A percentile compares a stretch with the other conserved stretches of the same genome.
Evolutionary conservation across 2,329 filamentous ascomycete species (phyloP).

Genomic region (Hymenoscyphus occultus): DNA sequence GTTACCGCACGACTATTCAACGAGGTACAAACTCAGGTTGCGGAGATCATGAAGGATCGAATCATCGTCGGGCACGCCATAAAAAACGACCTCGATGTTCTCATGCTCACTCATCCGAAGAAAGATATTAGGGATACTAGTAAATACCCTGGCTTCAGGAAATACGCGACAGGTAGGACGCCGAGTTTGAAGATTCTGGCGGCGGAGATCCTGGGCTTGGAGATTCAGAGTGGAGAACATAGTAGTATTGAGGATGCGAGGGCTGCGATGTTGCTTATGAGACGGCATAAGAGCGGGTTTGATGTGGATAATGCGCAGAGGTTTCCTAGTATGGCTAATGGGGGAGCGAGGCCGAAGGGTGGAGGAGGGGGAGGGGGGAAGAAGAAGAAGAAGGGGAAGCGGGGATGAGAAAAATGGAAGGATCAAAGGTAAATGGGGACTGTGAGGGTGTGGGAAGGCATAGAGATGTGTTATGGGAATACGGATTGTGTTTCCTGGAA

Average conservation of each 20-base stretch:
- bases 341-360: slow-evolving; percentile 22
- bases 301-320: slow-evolving; percentile 74
- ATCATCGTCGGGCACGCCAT: slow-evolving; percentile 83
- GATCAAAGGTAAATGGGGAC: background rate
- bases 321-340: slow-evolving; percentile 45
- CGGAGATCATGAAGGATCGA: slow-evolving; percentile 63
- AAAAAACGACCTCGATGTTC: slow-evolving; percentile 69
- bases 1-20: slow-evolving; percentile 66
- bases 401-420: slow-evolving; percentile 11
- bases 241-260: slow-evolving; percentile 77
- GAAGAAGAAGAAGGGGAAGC: slow-evolving; percentile 22
- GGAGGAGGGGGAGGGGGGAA: slow-evolving; percentile 39
- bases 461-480: too few species aligned
- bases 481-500: too few species aligned
- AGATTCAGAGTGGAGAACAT: slow-evolving; percentile 62
- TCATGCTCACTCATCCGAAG: slow-evolving; percentile 75
- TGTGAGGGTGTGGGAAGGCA: too few species aligned
- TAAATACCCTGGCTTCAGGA: slow-evolving; percentile 70
- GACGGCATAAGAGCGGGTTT: slow-evolving; percentile 78
- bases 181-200: slow-evolving; percentile 62
- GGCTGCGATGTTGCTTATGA: slow-evolving; percentile 85
- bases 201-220: slow-evolving; percentile 54
- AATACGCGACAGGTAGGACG: slow-evolving; percentile 64
- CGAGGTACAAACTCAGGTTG: slow-evolving; percentile 72
- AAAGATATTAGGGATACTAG: slow-evolving; percentile 83